Evolutionary conservation across 139 green algal species (phyloP).

Genomic region (Trebouxia sp.): DNA sequence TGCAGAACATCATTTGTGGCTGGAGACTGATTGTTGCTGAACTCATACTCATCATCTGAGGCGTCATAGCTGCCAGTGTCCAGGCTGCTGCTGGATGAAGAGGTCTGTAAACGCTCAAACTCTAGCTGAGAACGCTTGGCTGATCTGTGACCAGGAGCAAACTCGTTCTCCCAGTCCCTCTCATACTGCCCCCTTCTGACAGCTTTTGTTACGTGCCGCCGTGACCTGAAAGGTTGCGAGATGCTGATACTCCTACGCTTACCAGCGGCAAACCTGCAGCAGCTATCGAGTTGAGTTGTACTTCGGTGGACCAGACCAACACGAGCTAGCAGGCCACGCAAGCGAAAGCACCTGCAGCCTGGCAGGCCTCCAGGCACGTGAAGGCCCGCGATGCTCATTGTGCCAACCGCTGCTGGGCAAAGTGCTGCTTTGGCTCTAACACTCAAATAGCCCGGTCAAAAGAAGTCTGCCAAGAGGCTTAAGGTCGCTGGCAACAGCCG

Average conservation of each 20-base stretch:
- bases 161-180: slow-evolving; percentile 21
- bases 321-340: background rate
- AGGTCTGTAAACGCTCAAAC: background rate
- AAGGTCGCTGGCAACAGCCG: no score
- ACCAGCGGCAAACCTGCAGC: background rate
- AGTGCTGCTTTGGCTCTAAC: background rate
- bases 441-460: background rate
- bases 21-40: slow-evolving; percentile 4
- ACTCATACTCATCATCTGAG: slow-evolving; percentile 1
- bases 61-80: slow-evolving; percentile 15
- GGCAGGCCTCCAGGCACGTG: background rate
- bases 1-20: background rate
- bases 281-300: no score
- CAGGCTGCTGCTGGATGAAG: background rate
- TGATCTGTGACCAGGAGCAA: slow-evolving; percentile 17
- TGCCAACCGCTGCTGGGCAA: background rate
- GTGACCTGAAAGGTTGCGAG: background rate
- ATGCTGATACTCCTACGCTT: background rate
- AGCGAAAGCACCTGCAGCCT: background rate
- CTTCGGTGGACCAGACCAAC: background rate
- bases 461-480: background rate
- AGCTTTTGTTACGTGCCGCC: background rate
- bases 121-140: slow-evolving; percentile 23
- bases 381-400: slow-evolving; percentile 7
- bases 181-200: background rate